phyloP scores from a whole-genome alignment of 495 filamentous ascomycete genomes.

The Penicillium soppii region DNA sequence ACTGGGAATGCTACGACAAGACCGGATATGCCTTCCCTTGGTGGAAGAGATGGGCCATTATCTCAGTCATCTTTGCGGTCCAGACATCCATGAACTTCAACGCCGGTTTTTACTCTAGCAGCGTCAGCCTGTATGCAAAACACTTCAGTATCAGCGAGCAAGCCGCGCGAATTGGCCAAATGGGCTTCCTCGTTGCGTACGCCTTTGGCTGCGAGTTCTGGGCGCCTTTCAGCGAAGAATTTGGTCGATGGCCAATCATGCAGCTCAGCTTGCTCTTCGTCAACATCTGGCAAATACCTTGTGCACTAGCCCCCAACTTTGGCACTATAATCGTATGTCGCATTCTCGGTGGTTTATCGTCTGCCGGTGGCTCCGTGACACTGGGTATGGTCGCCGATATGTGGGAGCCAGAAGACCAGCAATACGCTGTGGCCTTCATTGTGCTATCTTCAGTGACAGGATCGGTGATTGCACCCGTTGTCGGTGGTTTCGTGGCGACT shows the following conservation, averaged over 20 bases:
- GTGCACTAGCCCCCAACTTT: slow-evolving; percentile 70
- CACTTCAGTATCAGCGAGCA: slow-evolving; percentile 64
- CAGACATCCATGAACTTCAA: slow-evolving; percentile 88
- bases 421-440: slow-evolving; percentile 66
- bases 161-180: slow-evolving; percentile 64
- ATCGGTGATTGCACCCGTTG: slow-evolving; percentile 72
- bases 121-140: slow-evolving; percentile 56
- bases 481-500: slow-evolving; percentile 73
- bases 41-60: slow-evolving; percentile 75
- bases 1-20: slow-evolving; percentile 61
- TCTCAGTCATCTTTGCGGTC: slow-evolving; percentile 70
- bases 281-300: slow-evolving; percentile 75
- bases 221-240: slow-evolving; percentile 81
- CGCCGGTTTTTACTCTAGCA: slow-evolving; percentile 71
- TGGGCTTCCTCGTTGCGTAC: slow-evolving; percentile 71
- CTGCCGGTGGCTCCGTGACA: slow-evolving; percentile 78
- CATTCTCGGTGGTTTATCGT: slow-evolving; percentile 67
- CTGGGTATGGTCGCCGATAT: slow-evolving; percentile 85
- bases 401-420: slow-evolving; percentile 69
- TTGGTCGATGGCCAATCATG: slow-evolving; percentile 70
- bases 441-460: slow-evolving; percentile 80
- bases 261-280: slow-evolving; percentile 68
- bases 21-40: slow-evolving; percentile 62
- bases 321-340: slow-evolving; percentile 63
- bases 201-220: slow-evolving; percentile 82